Conservation (phyloP, 192 early-diverging fungal species). For the Cetraspora pellucida region DNA sequence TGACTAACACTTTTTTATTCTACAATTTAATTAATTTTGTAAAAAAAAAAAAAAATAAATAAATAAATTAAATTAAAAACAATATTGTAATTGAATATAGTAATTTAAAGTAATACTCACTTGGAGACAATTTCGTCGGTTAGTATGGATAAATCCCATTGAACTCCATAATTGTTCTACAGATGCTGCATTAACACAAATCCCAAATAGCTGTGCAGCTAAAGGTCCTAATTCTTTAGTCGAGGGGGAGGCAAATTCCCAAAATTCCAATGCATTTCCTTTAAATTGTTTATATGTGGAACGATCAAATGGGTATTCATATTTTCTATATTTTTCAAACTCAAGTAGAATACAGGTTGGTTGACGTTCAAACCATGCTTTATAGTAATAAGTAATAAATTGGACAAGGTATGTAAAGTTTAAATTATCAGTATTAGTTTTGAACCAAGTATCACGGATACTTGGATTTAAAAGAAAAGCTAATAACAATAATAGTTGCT, state of each 20-base stretch:
- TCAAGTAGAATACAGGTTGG: background rate
- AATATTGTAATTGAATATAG: background rate
- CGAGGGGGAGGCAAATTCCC: background rate
- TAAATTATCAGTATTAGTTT: background rate
- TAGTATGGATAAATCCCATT: constrained; percentile 5
- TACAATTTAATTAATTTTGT: too few species aligned
- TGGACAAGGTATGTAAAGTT: background rate
- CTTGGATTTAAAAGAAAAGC: background rate
- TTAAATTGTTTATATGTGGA: constrained; percentile 11
- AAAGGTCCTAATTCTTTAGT: constrained; percentile 15
- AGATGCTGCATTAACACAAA: constrained; percentile 33
- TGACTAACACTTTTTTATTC: too few species aligned
- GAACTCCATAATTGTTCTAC: background rate
- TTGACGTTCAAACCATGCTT: background rate
- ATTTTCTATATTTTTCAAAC: background rate
- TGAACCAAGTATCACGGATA: background rate
- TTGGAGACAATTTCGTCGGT: background rate
- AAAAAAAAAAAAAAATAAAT: background rate
- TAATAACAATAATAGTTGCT: constrained; percentile 17
- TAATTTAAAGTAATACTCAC: background rate
- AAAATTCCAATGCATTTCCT: background rate
- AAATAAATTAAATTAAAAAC: background rate
- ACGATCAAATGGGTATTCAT: constrained; percentile 24
- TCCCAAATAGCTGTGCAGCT: constrained; percentile 8
- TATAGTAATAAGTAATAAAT: constrained; percentile 23